A percentile compares a stretch with the other conserved stretches of the same genome.
Evolutionary conservation across 140 eudicot species (phyloP).

Genomic region (Anethum foeniculum): DNA sequence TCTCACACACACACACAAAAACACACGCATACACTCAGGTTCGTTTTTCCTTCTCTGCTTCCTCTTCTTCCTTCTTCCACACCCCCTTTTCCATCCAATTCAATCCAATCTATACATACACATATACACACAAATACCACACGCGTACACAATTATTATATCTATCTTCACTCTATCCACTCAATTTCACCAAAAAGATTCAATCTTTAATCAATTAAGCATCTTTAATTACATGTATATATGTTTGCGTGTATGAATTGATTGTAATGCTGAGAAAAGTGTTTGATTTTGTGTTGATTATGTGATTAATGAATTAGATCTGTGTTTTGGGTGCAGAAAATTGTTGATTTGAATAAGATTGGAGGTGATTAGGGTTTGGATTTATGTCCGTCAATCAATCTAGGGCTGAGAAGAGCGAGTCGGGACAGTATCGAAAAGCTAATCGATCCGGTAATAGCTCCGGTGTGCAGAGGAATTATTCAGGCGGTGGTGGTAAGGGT

Average conservation of each 20-base stretch:
- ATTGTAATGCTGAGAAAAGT: background rate
- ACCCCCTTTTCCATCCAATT: slow-evolving; percentile 29
- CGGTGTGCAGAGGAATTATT: slow-evolving; percentile 35
- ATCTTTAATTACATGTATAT: background rate
- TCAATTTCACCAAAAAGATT: slow-evolving; percentile 8
- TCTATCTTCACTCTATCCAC: slow-evolving; percentile 1
- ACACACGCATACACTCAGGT: background rate
- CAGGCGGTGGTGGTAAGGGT: slow-evolving; percentile 49
- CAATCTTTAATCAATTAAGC: background rate
- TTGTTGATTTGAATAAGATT: slow-evolving; percentile 1
- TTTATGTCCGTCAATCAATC: slow-evolving; percentile 94
- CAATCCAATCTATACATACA: slow-evolving; percentile 22
- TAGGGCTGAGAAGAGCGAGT: slow-evolving; percentile 61
- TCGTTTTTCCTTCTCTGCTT: slow-evolving; percentile 8
- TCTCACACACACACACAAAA: background rate
- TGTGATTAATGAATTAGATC: slow-evolving; percentile 27
- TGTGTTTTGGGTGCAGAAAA: slow-evolving; percentile 9
- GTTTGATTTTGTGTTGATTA: background rate
- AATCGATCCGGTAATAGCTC: slow-evolving; percentile 52
- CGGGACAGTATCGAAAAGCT: slow-evolving; percentile 49
- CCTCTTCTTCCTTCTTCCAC: background rate
- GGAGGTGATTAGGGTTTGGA: slow-evolving; percentile 34
- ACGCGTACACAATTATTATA: background rate
- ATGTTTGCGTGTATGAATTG: background rate
- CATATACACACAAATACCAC: background rate